Evolutionary conservation across 2,329 filamentous ascomycete species (phyloP).

Genomic region (Colletotrichum sp.): DNA sequence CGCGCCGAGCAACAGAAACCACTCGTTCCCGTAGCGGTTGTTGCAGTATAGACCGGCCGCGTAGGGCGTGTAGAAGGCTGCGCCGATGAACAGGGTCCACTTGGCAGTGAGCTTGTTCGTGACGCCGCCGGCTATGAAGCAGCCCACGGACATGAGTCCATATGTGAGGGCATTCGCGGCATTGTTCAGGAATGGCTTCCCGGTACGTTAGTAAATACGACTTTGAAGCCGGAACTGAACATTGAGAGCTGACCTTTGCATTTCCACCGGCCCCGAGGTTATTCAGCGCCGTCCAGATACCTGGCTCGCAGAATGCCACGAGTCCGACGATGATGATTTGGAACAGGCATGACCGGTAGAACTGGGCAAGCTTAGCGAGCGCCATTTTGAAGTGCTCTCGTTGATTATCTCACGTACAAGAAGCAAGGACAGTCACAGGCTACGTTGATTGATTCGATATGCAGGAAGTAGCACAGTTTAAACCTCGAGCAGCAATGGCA

Average conservation of each 20-base stretch:
- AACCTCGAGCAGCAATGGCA: background rate
- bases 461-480: background rate
- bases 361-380: background rate
- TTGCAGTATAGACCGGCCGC: conserved; percentile 48
- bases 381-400: background rate
- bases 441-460: background rate
- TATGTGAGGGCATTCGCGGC: conserved; percentile 12
- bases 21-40: conserved; percentile 45
- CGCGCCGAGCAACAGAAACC: conserved; percentile 48
- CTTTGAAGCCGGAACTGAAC: background rate
- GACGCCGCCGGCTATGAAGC: conserved; percentile 13
- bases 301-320: conserved; percentile 26
- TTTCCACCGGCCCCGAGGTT: conserved; percentile 26
- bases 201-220: background rate
- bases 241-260: background rate
- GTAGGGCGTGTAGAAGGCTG: conserved; percentile 47
- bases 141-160: conserved; percentile 15
- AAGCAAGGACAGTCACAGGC: background rate
- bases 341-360: conserved; percentile 9
- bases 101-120: conserved; percentile 27
- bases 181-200: background rate
- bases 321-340: conserved; percentile 16
- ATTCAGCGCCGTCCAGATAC: conserved; percentile 27
- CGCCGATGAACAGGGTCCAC: conserved; percentile 43
- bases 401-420: background rate